phyloP scores from a whole-genome alignment of 1,139 yeast species.

The Debaryomyces sp. region DNA sequence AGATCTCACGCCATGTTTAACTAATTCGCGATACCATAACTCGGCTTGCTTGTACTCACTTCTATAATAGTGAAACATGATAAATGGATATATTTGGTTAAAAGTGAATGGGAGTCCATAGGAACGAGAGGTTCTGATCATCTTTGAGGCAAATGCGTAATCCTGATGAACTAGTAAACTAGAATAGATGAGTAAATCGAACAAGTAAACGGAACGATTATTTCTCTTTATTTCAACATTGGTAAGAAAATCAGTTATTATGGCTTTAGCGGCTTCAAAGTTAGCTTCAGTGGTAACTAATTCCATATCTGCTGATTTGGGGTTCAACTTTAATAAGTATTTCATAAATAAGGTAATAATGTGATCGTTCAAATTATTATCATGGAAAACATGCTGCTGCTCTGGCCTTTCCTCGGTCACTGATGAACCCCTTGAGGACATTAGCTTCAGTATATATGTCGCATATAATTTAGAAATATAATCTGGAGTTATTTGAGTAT shows the following conservation, averaged over 20 bases:
- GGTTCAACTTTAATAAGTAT: slow-evolving; percentile 27
- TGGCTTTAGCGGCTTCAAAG: slow-evolving; percentile 33
- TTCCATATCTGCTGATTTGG: slow-evolving; percentile 22
- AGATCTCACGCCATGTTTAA: slow-evolving; percentile 34
- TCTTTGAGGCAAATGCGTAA: slow-evolving; percentile 34
- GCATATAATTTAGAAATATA: slow-evolving; percentile 23
- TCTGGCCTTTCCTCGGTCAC: not conserved
- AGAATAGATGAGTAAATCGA: slow-evolving; percentile 35
- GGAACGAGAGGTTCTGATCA: slow-evolving; percentile 29
- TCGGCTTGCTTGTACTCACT: slow-evolving; percentile 34
- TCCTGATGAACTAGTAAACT: slow-evolving; percentile 36
- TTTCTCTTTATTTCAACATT: slow-evolving; percentile 15
- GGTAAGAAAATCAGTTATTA: slow-evolving; percentile 26
- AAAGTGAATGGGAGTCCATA: slow-evolving; percentile 38
- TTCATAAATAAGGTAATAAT: slow-evolving; percentile 33
- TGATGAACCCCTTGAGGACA: not conserved
- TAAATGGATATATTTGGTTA: slow-evolving; percentile 45
- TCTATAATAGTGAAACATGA: slow-evolving; percentile 37
- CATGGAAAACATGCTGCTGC: slow-evolving; percentile 7
- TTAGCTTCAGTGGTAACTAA: slow-evolving; percentile 20
- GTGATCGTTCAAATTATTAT: slow-evolving; percentile 23
- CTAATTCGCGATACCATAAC: slow-evolving; percentile 42
- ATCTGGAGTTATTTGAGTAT: slow-evolving; percentile 18
- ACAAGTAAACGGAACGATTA: slow-evolving; percentile 24
- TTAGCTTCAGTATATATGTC: slow-evolving; percentile 19